Conservation (phyloP, 2,329 filamentous ascomycete genomes). For the Apiospora kogelbergensis region DNA sequence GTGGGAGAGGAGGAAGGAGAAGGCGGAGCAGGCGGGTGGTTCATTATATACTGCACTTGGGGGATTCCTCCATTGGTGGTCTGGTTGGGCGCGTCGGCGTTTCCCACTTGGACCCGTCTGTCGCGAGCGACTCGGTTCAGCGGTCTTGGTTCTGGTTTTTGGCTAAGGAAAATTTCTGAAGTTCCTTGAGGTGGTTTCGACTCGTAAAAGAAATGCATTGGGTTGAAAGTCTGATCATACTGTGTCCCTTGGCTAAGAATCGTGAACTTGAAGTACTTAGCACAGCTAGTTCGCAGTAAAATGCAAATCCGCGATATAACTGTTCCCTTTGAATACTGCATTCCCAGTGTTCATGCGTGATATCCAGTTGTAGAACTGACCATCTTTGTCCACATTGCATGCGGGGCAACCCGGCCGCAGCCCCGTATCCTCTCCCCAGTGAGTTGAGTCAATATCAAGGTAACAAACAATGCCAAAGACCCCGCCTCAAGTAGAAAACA, state of each 20-base stretch:
- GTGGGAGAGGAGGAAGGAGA: background rate
- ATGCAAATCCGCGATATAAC: too few species aligned
- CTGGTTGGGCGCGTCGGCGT: slow-evolving; percentile 8
- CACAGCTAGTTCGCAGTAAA: too few species aligned
- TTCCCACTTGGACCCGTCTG: slow-evolving; percentile 3
- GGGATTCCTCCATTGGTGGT: background rate
- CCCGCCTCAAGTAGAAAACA: background rate
- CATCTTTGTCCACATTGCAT: too few species aligned
- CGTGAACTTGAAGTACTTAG: too few species aligned
- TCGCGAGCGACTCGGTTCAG: slow-evolving; percentile 5
- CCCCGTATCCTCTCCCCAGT: too few species aligned
- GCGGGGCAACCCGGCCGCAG: too few species aligned
- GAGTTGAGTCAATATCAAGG: background rate
- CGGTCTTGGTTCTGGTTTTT: background rate
- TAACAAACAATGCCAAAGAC: background rate
- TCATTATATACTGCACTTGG: background rate
- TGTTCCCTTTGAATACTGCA: too few species aligned
- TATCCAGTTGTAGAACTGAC: too few species aligned
- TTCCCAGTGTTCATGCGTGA: too few species aligned
- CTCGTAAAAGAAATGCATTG: slow-evolving; percentile 2
- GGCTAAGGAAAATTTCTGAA: background rate
- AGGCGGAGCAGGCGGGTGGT: background rate
- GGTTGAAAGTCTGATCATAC: background rate
- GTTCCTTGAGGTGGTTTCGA: background rate
- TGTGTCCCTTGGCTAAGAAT: background rate